Percentiles rank a stretch among this genome's conserved stretches.
These are phyloP conservation scores for Zychaea mexicana DNA, from an alignment of 371 early-diverging fungal genomes.

Conservation along the genomic window DNA sequence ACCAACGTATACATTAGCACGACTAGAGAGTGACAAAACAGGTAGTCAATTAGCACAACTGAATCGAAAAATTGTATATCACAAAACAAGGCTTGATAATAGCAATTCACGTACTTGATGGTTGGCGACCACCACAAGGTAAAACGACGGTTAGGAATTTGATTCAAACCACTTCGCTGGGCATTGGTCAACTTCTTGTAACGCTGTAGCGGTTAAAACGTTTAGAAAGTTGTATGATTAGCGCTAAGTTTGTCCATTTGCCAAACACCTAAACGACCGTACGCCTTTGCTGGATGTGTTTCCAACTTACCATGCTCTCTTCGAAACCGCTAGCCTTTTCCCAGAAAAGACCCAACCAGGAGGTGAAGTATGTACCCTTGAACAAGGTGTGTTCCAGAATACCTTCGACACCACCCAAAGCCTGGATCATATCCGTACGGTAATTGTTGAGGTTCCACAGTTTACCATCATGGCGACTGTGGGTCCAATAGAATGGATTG, in stretches of 20 bases:
- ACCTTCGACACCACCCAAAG: slow-evolving; percentile 97
- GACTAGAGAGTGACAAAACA: too few species aligned
- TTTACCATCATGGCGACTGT: slow-evolving; percentile 95
- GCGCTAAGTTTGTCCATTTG: too few species aligned
- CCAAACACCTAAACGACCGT: too few species aligned
- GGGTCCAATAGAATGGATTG: slow-evolving; percentile 98
- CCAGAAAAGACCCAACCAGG: slow-evolving; percentile 99
- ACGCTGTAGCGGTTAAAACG: slow-evolving; percentile 21
- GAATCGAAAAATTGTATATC: too few species aligned
- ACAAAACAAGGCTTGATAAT: too few species aligned
- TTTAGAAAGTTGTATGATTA: too few species aligned
- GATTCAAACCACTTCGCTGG: slow-evolving; percentile 97
- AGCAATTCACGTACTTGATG: slow-evolving; percentile 68
- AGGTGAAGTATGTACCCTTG: slow-evolving; percentile 96
- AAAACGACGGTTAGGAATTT: slow-evolving; percentile 99
- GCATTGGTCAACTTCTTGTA: slow-evolving; percentile 98
- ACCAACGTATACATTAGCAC: slow-evolving; percentile 98
- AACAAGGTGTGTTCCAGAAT: slow-evolving; percentile 98
- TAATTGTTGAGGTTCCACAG: slow-evolving; percentile 97
- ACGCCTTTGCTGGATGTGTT: neutral
- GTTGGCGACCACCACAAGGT: slow-evolving; percentile 99
- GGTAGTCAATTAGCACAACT: too few species aligned
- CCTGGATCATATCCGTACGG: slow-evolving; percentile 98
- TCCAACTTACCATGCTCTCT: slow-evolving; percentile 16
- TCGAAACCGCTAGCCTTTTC: slow-evolving; percentile 67